These are phyloP conservation scores for Calonectria honghensis DNA, from an alignment of 2,329 filamentous ascomycete genomes.

Conservation along the genomic window DNA sequence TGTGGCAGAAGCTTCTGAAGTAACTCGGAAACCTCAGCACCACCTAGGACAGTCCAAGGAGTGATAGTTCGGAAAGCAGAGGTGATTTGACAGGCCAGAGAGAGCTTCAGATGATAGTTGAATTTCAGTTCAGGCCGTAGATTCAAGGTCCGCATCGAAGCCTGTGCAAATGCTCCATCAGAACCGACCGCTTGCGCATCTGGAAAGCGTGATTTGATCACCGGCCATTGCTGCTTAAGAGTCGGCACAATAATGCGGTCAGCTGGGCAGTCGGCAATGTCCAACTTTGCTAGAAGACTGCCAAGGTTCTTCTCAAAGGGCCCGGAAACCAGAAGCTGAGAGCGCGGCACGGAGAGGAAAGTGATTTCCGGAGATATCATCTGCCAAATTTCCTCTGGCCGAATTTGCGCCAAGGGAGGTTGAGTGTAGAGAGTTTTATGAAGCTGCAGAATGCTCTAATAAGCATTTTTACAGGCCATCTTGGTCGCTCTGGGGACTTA, in stretches of 20 bases:
- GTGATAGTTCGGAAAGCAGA: not conserved
- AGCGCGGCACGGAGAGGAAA: not conserved
- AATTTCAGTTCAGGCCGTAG: not conserved
- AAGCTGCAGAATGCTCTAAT: not conserved
- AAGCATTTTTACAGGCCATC: not conserved
- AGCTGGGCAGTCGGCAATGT: not conserved
- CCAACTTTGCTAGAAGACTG: not conserved
- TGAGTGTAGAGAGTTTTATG: not conserved
- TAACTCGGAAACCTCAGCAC: not conserved
- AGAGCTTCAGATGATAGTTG: not conserved
- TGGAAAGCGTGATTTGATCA: not conserved
- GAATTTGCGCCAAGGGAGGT: not conserved
- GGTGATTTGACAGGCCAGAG: not conserved
- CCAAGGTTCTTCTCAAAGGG: not conserved
- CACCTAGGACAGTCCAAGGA: not conserved
- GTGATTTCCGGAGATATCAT: not conserved
- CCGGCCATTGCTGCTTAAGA: not conserved
- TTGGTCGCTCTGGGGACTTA: not conserved
- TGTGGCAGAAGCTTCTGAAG: not conserved
- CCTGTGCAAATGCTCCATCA: not conserved
- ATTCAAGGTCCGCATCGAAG: constrained; percentile 1
- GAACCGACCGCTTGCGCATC: not conserved
- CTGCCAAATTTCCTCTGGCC: not conserved
- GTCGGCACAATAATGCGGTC: not conserved
- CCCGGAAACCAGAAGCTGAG: not conserved